phyloP scores from a whole-genome alignment of 164 flowering plant genomes.

The Liriodendron chinense region DNA sequence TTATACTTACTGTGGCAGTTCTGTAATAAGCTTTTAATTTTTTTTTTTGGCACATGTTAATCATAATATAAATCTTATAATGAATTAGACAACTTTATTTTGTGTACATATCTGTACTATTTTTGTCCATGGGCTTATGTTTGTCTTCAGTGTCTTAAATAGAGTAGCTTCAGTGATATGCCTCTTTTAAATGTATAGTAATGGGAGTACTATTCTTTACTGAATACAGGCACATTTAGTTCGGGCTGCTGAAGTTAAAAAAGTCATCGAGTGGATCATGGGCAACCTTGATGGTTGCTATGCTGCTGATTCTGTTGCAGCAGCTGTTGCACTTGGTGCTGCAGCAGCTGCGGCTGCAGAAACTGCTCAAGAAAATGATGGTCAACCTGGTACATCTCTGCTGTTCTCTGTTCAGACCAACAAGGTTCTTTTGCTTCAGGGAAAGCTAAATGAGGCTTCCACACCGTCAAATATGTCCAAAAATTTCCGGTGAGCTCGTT shows the following conservation, averaged over 20 bases:
- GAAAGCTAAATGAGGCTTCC: constrained; percentile 57
- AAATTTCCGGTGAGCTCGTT: constrained; percentile 70
- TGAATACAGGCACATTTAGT: constrained; percentile 96
- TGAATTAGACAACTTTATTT: too few relatives aligned
- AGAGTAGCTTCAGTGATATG: too few relatives aligned
- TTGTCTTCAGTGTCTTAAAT: too few relatives aligned
- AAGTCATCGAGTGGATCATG: constrained; percentile 95
- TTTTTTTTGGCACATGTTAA: too few relatives aligned
- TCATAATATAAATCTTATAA: too few relatives aligned
- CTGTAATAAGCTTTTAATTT: too few relatives aligned
- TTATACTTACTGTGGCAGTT: too few relatives aligned
- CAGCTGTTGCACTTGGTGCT: constrained; percentile 77
- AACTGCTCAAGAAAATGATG: constrained; percentile 48
- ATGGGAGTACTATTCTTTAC: constrained; percentile 26
- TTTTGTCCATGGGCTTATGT: too few relatives aligned
- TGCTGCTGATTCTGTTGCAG: constrained; percentile 83
- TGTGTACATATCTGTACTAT: too few relatives aligned
- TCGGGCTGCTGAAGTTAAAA: constrained; percentile 95
- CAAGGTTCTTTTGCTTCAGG: constrained; percentile 41
- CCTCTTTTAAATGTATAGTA: too few relatives aligned
- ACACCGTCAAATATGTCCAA: constrained; percentile 60
- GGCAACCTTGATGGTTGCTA: constrained; percentile 76
- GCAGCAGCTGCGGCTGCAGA: constrained; percentile 46
- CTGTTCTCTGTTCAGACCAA: constrained; percentile 38
- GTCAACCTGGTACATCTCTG: constrained; percentile 26